These are phyloP conservation scores for Posidonia oceanica DNA, from an alignment of 116 monocot genomes.

Conservation along the genomic window DNA sequence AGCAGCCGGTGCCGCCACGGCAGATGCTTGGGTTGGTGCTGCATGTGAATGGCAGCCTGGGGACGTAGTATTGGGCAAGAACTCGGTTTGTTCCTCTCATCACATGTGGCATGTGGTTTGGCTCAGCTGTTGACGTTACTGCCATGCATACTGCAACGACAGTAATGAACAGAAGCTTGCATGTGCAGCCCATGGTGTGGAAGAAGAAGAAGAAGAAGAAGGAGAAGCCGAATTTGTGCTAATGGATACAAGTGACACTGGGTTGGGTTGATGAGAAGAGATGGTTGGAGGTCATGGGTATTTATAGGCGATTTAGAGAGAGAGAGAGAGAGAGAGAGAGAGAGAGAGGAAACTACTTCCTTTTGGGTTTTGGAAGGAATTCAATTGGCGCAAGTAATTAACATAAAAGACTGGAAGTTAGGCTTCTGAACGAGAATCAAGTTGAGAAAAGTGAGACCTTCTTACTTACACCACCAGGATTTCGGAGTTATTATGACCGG, in stretches of 20 bases:
- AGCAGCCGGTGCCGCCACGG: slow-evolving; percentile 19
- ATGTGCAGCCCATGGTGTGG: not conserved
- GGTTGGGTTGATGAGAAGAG: not conserved
- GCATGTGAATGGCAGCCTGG: slow-evolving; percentile 10
- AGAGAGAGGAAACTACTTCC: not conserved
- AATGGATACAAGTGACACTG: not conserved
- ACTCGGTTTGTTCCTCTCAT: slow-evolving; percentile 2
- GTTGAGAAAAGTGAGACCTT: not conserved
- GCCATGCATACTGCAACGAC: not conserved
- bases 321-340: too few species aligned
- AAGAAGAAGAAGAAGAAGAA: not conserved
- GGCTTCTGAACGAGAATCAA: not conserved
- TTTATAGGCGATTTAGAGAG: not conserved
- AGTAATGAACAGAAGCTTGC: not conserved
- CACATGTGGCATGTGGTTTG: not conserved
- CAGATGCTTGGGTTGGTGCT: slow-evolving; percentile 23
- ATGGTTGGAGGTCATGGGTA: not conserved
- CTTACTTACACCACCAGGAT: too few species aligned
- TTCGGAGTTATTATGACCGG: too few species aligned
- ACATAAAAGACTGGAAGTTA: not conserved
- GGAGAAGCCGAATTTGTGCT: not conserved
- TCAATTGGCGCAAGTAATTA: not conserved
- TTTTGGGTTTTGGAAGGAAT: not conserved
- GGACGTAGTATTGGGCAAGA: not conserved
- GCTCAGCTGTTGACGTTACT: not conserved